phyloP scores from a whole-genome alignment of 192 early-diverging fungal species.

The Linnemannia hyalina region DNA sequence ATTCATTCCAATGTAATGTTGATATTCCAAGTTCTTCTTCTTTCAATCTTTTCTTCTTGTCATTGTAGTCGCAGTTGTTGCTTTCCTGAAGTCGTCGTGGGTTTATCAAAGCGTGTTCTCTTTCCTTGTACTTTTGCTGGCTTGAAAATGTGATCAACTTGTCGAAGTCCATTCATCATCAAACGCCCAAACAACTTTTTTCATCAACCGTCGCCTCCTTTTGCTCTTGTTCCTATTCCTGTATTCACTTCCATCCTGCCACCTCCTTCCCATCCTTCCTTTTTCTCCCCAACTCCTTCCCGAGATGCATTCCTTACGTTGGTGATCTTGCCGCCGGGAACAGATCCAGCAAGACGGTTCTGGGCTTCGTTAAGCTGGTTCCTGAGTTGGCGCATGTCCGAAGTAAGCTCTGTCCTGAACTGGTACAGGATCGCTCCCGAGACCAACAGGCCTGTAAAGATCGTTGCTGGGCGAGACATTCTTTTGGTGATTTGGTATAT shows the following conservation, averaged over 20 bases:
- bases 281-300: background rate
- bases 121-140: too few species aligned
- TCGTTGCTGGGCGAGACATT: conserved; percentile 54
- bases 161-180: too few species aligned
- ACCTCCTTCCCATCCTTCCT: background rate
- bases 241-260: background rate
- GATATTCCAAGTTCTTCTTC: too few species aligned
- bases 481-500: conserved; percentile 8
- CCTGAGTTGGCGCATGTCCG: conserved; percentile 51
- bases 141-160: too few species aligned
- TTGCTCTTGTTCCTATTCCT: background rate
- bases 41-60: too few species aligned
- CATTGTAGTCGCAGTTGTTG: background rate
- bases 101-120: too few species aligned
- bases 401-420: conserved; percentile 51
- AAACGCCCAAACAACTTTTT: too few species aligned
- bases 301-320: conserved; percentile 28
- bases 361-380: conserved; percentile 53
- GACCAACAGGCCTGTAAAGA: conserved; percentile 49
- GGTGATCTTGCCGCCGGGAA: conserved; percentile 53
- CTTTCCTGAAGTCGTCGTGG: background rate
- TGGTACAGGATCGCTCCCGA: conserved; percentile 54
- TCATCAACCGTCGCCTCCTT: background rate
- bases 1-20: too few species aligned
- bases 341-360: conserved; percentile 56